Conservation (phyloP, 352 stramenopile species). For the Phytophthora cactorum region DNA sequence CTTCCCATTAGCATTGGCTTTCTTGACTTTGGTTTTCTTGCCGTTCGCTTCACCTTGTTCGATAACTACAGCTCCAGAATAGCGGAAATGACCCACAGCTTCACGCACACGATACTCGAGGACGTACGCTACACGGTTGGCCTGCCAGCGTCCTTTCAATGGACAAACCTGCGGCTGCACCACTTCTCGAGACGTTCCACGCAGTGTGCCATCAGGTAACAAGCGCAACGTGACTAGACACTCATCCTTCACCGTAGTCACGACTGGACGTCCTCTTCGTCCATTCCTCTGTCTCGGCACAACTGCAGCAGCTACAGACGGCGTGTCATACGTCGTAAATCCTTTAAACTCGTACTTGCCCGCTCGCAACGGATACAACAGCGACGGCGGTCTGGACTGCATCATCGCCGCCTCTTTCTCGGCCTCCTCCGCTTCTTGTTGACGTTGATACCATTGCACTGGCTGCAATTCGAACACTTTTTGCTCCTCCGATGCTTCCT, state of each 20-base stretch:
- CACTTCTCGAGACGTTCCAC: conserved; percentile 63
- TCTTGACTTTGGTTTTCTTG: conserved; percentile 7
- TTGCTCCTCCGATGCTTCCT: conserved; percentile 4
- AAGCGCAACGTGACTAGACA: conserved; percentile 75
- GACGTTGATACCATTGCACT: conserved; percentile 31
- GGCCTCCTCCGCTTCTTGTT: conserved; percentile 26
- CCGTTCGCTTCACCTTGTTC: conserved; percentile 17
- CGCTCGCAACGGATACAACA: conserved; percentile 57
- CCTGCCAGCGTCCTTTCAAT: conserved; percentile 58
- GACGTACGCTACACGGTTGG: conserved; percentile 59
- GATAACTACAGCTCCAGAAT: conserved; percentile 55
- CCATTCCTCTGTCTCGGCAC: conserved; percentile 23
- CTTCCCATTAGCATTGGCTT: conserved; percentile 15
- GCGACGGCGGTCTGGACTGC: conserved; percentile 29
- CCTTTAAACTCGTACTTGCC: conserved; percentile 73
- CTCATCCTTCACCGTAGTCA: conserved; percentile 47
- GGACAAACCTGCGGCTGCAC: conserved; percentile 64
- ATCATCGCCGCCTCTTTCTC: conserved; percentile 14
- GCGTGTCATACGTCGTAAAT: conserved; percentile 53
- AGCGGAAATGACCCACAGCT: conserved; percentile 66
- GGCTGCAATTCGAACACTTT: conserved; percentile 38
- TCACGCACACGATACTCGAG: conserved; percentile 73
- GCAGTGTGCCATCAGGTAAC: conserved; percentile 52
- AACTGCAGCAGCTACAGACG: conserved; percentile 9
- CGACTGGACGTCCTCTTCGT: conserved; percentile 12